Evolutionary conservation across 1,284 basidiomycete species (phyloP), one percentile per base, ranked within the genome.

Genomic region (Melampsora americana): DNA sequence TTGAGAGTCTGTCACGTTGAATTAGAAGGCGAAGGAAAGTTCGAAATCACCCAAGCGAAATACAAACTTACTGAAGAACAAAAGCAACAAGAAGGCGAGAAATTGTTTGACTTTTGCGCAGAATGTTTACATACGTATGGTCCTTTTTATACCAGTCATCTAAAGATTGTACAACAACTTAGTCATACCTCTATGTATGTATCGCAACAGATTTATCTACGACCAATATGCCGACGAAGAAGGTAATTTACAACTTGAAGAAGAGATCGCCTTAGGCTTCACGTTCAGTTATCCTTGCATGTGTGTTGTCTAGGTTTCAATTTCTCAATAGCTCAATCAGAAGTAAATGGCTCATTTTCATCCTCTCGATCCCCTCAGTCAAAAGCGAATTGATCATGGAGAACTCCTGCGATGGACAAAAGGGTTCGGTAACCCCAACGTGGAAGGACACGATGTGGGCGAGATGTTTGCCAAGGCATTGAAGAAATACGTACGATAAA

Each of bases 341-440:
- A 35, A 3, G 35, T 35, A 35, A 35, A 35, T 35, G 18, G 23
- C 23, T 46, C 20, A 28, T 65, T 50, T 32, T 62, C 28, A 62
- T 62, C 16, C 16, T n/a, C 2, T 62, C 28, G 18, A 28, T 66
- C 46, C 7, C 9, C 66, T 20, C 82, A 92, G 90, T 32, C 95
- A 99, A 87, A 88, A 91, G 56, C 87, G 88, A 69, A 99, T 99
- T 81, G 94, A 99, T 84, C 94, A 98, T 80, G 96, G 94, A 65
- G 88, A 89, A 79, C 89, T 99, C 61, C 93, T 98, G 80, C 91
- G 95, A 46, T 99, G 96, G 95, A 99, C 96, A 62, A 99, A 99
- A 84, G 96, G 95, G 79, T 99, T 99, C 81, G 93, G 93, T 50
- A 92, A 92, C 0, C 84, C 89, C 6, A 93, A 95, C 82, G 94